Conservation (phyloP, 1,284 basidiomycete genomes). For the Ceratobasidium sp. region DNA sequence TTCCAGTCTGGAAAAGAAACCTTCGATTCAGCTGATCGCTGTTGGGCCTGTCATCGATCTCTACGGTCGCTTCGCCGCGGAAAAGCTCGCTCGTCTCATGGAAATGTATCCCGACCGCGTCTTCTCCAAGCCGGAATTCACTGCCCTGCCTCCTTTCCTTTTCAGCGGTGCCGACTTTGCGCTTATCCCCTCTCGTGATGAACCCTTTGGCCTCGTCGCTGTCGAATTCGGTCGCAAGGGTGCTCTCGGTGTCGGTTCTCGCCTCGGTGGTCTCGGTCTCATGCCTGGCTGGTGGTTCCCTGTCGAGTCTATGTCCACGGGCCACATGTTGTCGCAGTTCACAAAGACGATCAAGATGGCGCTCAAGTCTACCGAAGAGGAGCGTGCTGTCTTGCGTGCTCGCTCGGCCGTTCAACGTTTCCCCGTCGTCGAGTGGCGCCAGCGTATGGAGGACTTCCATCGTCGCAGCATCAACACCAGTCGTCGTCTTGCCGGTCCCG, state of each 20-base stretch:
- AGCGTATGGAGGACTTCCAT: conserved; percentile 94
- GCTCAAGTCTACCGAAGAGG: conserved; percentile 87
- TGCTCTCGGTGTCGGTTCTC: conserved; percentile 91
- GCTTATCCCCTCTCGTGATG: conserved; percentile 91
- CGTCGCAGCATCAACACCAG: conserved; percentile 80
- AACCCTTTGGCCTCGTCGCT: conserved; percentile 93
- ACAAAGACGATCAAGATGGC: conserved; percentile 94
- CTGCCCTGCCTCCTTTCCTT: conserved; percentile 88
- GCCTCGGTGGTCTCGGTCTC: conserved; percentile 90
- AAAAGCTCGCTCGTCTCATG: conserved; percentile 91
- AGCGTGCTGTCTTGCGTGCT: conserved; percentile 89
- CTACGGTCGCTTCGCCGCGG: conserved; percentile 92
- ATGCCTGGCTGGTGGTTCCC: conserved; percentile 99
- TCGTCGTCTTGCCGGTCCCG: conserved; percentile 70
- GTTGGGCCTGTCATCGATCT: conserved; percentile 94
- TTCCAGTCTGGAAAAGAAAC: conserved; percentile 79
- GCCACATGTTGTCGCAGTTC: conserved; percentile 93
- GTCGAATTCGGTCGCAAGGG: conserved; percentile 96
- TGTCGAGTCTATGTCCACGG: conserved; percentile 88
- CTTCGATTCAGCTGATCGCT: conserved; percentile 85
- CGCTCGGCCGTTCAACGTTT: conserved; percentile 93
- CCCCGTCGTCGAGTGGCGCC: conserved; percentile 96
- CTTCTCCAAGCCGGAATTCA: conserved; percentile 93
- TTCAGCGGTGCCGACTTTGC: conserved; percentile 95
- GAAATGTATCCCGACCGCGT: conserved; percentile 93